These are phyloP conservation scores for Naganishia vaughanmartiniae DNA, from an alignment of 768 basidiomycete genomes.

Conservation along the genomic window DNA sequence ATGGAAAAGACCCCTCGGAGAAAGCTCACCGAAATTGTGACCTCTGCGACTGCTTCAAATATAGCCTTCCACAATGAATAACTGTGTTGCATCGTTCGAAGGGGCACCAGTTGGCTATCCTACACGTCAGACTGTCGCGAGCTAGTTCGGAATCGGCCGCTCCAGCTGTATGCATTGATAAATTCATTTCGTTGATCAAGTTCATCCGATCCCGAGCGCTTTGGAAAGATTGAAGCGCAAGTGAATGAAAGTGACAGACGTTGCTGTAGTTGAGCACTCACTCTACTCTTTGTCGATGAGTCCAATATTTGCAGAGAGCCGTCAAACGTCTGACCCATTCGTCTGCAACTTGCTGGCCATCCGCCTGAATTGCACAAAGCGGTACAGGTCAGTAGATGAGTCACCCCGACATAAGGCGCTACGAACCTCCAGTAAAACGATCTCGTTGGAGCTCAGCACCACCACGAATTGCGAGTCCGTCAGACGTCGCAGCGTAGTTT, in stretches of 20 bases:
- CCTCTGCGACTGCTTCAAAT: conserved; percentile 65
- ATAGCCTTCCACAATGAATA: conserved; percentile 69
- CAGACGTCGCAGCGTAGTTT: conserved; percentile 50
- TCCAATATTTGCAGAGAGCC: conserved; percentile 75
- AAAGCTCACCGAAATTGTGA: conserved; percentile 73
- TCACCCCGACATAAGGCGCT: neutral
- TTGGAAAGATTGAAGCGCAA: neutral
- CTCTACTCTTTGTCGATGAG: conserved; percentile 68
- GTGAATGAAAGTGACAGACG: neutral
- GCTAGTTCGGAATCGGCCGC: conserved; percentile 53
- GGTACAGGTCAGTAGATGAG: neutral
- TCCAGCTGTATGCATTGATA: conserved; percentile 8
- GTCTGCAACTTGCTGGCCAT: conserved; percentile 64
- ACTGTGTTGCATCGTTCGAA: conserved; percentile 75
- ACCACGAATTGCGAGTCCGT: conserved; percentile 76
- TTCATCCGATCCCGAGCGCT: conserved; percentile 48
- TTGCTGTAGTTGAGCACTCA: conserved; percentile 32
- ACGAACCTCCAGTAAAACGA: conserved; percentile 75
- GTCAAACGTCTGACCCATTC: conserved; percentile 83
- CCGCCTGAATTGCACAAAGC: neutral
- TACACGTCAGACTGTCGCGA: conserved; percentile 9
- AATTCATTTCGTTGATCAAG: conserved; percentile 8
- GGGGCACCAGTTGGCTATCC: conserved; percentile 69
- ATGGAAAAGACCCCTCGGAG: neutral
- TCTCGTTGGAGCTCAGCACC: conserved; percentile 64